Evolutionary conservation across 306 rosid species (phyloP), one percentile per base, ranked within the genome.

Genomic region (Nissolia schottii): DNA sequence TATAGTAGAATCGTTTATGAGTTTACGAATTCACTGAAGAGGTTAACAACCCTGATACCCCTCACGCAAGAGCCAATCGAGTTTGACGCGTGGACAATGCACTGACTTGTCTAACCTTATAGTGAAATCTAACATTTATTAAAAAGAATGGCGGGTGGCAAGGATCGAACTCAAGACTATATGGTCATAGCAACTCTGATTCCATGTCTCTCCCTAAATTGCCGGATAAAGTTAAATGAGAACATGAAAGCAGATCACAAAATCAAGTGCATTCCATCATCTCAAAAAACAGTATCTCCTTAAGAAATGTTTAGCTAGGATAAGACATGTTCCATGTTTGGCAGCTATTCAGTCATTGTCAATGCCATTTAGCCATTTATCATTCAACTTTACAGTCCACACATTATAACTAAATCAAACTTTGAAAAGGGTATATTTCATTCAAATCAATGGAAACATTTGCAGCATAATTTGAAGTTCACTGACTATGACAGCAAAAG

Each of bases 371-470:
- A 66, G 57, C 59, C 22, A 43, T 72, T 72, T 45, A 28, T 57
- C 80, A 8, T 43, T 38, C 45, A 40, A 32, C 20, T 40, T 40
- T 24, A 45, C 31, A 34, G 57, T 45, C 20, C 34, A 45, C 22
- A 46, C 65, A 41, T 37, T 45, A 18, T 1, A n/a, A n/a, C 20
- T 1, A 31, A 55, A 66, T 43, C 74, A 43, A 41, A 8, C 25
- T 56, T 66, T 6, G 13, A 32, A 20, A 20, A 66, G n/a, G 29
- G 60, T 59, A 23, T 41, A 28, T 25, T 64, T 40, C 34, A 27
- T 45, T 76, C 41, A 35, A 55, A 75, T 67, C 43, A 16, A 19
- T 66, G 32, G 5, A 67, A 67, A 67, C 32, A 67, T 61, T 63
- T 34, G 19, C 12, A 61, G 11, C 71, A 50, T 59, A 70, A 38